Conservation (phyloP, 441 rosid species). For the Jatropha multifida region DNA sequence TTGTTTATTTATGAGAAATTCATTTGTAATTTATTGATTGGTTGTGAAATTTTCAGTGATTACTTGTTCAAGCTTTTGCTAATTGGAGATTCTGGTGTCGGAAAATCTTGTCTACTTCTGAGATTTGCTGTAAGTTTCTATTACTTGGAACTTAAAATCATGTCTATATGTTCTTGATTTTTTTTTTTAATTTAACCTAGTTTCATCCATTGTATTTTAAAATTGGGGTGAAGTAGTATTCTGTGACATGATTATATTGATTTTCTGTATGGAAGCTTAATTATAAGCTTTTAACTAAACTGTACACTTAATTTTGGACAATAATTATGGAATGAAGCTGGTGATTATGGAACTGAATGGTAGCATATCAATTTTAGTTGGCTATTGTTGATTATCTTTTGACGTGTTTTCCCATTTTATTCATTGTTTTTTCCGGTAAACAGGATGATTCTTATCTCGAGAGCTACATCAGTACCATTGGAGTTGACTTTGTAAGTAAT, state of each 20-base stretch:
- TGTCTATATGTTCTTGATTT: not conserved
- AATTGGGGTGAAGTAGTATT: not conserved
- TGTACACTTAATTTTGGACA: not conserved
- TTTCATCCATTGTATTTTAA: not conserved
- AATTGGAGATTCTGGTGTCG: conserved; percentile 41
- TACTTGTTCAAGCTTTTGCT: conserved; percentile 43
- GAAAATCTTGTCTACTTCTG: conserved; percentile 37
- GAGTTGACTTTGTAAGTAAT: conserved; percentile 89
- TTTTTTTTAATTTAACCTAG: not conserved
- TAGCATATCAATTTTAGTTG: too few species aligned
- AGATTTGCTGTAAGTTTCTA: conserved; percentile 38
- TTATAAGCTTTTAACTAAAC: not conserved
- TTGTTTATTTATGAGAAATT: not conserved
- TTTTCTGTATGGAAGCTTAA: too few species aligned
- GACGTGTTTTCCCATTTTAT: not conserved
- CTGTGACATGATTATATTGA: not conserved
- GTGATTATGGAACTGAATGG: not conserved
- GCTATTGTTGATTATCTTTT: not conserved
- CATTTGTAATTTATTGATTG: not conserved
- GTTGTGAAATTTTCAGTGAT: conserved; percentile 28
- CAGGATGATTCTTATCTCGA: conserved; percentile 97
- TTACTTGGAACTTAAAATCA: too few species aligned
- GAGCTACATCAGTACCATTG: conserved; percentile 97
- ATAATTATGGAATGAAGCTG: not conserved
- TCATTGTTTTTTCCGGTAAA: conserved; percentile 3